A percentile compares a stretch with the other conserved stretches of the same genome.
Conservation (phyloP, 1,139 yeast species). For the Sugiyamaella paludigena region DNA sequence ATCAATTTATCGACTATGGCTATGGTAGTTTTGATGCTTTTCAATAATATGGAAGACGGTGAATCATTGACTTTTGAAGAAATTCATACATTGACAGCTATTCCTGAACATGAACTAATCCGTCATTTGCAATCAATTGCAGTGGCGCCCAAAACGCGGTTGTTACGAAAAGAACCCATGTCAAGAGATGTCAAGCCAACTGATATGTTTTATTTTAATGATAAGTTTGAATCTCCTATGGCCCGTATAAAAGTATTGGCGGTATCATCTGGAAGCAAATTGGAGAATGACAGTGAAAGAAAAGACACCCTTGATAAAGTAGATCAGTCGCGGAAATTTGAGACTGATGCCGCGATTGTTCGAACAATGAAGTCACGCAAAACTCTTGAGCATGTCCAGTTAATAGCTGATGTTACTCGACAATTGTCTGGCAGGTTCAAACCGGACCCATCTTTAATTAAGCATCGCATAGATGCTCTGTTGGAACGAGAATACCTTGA, state of each 20-base stretch:
- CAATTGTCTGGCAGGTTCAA: constrained; percentile 65
- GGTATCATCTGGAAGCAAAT: constrained; percentile 47
- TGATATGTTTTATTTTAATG: constrained; percentile 70
- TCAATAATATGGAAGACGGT: constrained; percentile 55
- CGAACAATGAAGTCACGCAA: constrained; percentile 79
- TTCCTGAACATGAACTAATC: constrained; percentile 68
- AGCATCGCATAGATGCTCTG: constrained; percentile 74
- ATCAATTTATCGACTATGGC: constrained; percentile 80
- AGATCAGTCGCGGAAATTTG: constrained; percentile 52
- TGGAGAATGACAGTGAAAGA: constrained; percentile 44
- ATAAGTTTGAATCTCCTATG: constrained; percentile 66
- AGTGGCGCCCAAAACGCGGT: constrained; percentile 76
- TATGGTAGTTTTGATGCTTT: constrained; percentile 70
- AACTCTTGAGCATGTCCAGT: constrained; percentile 57
- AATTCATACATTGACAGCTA: constrained; percentile 62
- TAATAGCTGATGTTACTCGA: constrained; percentile 63
- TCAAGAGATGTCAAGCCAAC: constrained; percentile 61
- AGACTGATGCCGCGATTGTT: constrained; percentile 85
- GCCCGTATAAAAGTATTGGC: constrained; percentile 76
- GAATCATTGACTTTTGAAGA: constrained; percentile 57
- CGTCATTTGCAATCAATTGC: constrained; percentile 83
- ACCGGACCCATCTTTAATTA: constrained; percentile 66
- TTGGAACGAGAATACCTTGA: constrained; percentile 81
- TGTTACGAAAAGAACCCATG: constrained; percentile 71
- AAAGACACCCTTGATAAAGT: constrained; percentile 43